phyloP scores from a whole-genome alignment of 2,329 filamentous ascomycete species.

The Neonectria hederae region DNA sequence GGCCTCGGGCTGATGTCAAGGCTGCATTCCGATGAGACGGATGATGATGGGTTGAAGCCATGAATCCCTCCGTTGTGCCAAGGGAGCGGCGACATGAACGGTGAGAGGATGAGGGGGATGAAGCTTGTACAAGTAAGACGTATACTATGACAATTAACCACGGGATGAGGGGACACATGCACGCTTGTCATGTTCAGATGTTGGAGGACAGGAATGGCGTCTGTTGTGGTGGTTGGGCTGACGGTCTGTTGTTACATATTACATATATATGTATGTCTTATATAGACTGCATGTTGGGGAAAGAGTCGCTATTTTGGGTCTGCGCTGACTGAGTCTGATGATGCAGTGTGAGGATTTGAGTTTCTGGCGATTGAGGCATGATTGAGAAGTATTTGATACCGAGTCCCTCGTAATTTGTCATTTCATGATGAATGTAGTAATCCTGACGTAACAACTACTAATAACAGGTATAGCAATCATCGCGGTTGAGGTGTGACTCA shows the following conservation, averaged over 20 bases:
- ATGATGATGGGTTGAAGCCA: not conserved
- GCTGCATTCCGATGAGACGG: conserved; percentile 59
- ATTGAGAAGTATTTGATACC: not conserved
- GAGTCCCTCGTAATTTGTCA: not conserved
- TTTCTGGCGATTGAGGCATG: not conserved
- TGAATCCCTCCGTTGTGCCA: not conserved
- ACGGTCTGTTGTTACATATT: not conserved
- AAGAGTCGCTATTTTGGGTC: not conserved
- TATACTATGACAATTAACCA: conserved; percentile 4
- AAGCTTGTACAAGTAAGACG: conserved; percentile 14
- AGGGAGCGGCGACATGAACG: not conserved
- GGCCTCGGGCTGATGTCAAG: conserved; percentile 72
- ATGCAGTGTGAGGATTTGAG: no score
- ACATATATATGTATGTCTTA: not conserved
- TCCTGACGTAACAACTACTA: no score
- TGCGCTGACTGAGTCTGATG: not conserved
- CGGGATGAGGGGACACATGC: conserved; percentile 5
- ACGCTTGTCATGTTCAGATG: not conserved
- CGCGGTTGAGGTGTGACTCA: not conserved
- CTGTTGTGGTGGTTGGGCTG: conserved; percentile 4
- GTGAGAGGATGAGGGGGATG: not conserved
- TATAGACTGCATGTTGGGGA: not conserved
- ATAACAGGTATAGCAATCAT: not conserved
- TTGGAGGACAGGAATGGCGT: conserved; percentile 4
- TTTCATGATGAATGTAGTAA: not conserved